Base-by-base conservation (phyloP, 345 rosid genomes). In the Moricandia moricandioides region DNA sequence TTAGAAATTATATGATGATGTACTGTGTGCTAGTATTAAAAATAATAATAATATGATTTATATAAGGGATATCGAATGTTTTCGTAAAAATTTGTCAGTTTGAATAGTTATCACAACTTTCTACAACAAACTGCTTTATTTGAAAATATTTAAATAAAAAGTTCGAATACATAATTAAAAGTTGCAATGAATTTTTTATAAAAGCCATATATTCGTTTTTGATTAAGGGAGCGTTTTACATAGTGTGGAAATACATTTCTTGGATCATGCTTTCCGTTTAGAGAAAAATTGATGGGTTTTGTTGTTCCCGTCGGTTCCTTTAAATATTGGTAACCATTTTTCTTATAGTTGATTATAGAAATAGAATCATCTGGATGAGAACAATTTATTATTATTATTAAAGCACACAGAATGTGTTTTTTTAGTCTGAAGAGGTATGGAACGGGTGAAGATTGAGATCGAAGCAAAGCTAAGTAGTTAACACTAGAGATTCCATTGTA, bases 381-480 rank as follows among this genome's bases (percentile, higher is more conserved):
- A 21, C 6, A 66, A 10, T 7, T n/a, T 5, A 8, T 45, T 12
- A 24, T 1, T 34, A 18, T 69, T 40, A 12, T 12, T 40, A 40
- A 14, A 56, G 59, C 30, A 40, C 8, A 7, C 29, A 18, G 14
- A 58, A 10, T 30, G 8, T 12, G 21, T 5, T 3, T 59, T 11
- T 29, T 45, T 37, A 4, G 39, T 54, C 11, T 30, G 37, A 33
- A 30, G 71, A 65, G 57, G 57, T 26, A 24, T 40, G 27, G 7
- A n/a, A 18, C 10, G 10, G 63, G 33, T 57, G 59, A 67, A 67
- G 58, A 58, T 66, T 74, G 51, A 61, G 57, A 51, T 16, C 30
- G 74, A 68, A 75, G 73, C 79, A 75, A 68, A 75, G 45, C 62
- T 26, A 61, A 68, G 69, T 68, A 61, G 47, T 61, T 69, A 54